Evolutionary conservation across 352 stramenopile species (phyloP).

Genomic region (Phytophthora boehmeriae): DNA sequence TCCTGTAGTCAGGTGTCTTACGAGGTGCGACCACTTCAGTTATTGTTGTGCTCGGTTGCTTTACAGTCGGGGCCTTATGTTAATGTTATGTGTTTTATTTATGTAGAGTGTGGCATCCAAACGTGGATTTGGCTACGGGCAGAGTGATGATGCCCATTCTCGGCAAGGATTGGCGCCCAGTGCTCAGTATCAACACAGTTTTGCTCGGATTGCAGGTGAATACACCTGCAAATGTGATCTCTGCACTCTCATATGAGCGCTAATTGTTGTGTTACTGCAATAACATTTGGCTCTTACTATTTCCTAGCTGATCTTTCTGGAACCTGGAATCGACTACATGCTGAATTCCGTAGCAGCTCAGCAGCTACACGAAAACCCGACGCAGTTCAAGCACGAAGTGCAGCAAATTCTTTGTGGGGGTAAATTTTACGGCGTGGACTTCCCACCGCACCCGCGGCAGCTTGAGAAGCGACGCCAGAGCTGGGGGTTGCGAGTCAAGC

Average conservation of each 20-base stretch:
- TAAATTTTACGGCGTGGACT: slow-evolving; percentile 66
- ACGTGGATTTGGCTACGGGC: slow-evolving; percentile 74
- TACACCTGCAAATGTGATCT: background rate
- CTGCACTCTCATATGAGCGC: background rate
- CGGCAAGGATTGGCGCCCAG: slow-evolving; percentile 82
- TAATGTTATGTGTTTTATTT: slow-evolving; percentile 14
- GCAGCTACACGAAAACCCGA: slow-evolving; percentile 53
- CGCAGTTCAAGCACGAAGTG: slow-evolving; percentile 53
- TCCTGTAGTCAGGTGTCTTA: slow-evolving; percentile 71
- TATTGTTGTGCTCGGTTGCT: background rate
- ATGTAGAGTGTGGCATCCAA: slow-evolving; percentile 83
- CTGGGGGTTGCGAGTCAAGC: slow-evolving; percentile 60
- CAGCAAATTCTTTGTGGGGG: slow-evolving; percentile 74
- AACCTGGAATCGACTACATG: slow-evolving; percentile 72
- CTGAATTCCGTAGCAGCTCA: slow-evolving; percentile 63
- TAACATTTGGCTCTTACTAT: background rate
- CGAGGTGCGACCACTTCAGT: slow-evolving; percentile 41
- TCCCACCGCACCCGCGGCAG: slow-evolving; percentile 60
- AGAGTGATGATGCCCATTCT: slow-evolving; percentile 89
- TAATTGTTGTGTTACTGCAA: background rate
- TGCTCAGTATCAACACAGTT: slow-evolving; percentile 88
- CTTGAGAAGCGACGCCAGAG: slow-evolving; percentile 57
- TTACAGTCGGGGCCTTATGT: slow-evolving; percentile 1
- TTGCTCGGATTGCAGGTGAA: slow-evolving; percentile 81
- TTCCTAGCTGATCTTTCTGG: slow-evolving; percentile 78